Base-by-base conservation (phyloP, 75 land plant species). In the Selaginella tamariscina region DNA sequence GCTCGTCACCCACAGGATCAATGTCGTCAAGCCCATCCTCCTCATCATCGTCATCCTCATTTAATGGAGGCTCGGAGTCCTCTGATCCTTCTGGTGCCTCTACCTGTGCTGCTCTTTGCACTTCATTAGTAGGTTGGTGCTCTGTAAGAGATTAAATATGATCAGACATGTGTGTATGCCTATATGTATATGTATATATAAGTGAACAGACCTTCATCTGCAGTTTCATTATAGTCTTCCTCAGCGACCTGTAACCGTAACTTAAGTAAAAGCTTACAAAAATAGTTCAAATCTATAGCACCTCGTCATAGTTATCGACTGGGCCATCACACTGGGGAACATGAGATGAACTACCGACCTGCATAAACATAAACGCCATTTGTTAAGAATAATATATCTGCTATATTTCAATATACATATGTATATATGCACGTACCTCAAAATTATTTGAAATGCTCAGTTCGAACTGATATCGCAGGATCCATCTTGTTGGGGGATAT, bases 201-300 rank as follows among this genome's bases (percentile, higher is more conserved):
- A 66, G 60, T 32, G 23, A 56, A 1, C 1, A 74, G 72, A 85
- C 97, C 97, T 71, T 80, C 82, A 5, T 86, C 88, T 32, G 74
- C 82, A 32, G 91, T 86, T 55, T 88, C 82, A 66, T 85, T 86
- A 76, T 94, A 94, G 74, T 94, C 96, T 77, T 90, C 97, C 73
- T 75, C 83, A 32, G 81, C 80, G 60, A 82, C 83, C 54, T 71
- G 73, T 63, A 82, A 88, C 30, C 79, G 69, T 77, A 81, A 24
- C 55, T 62, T 30, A 31, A 28, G n/a, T 32, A 77, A 65, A 49
- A 29, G 55, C 0, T 44, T 65, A 63, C 32, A 2, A 0, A 70
- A 33, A 59, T 9, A 66, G 22, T 22, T 9, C 67, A 33, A 18
- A 29, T 13, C 70, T 26, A 18, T 9, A 23, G 68, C 70, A 76